Conservation (phyloP, 345 rosid species). For the Euphorbia peplus region DNA sequence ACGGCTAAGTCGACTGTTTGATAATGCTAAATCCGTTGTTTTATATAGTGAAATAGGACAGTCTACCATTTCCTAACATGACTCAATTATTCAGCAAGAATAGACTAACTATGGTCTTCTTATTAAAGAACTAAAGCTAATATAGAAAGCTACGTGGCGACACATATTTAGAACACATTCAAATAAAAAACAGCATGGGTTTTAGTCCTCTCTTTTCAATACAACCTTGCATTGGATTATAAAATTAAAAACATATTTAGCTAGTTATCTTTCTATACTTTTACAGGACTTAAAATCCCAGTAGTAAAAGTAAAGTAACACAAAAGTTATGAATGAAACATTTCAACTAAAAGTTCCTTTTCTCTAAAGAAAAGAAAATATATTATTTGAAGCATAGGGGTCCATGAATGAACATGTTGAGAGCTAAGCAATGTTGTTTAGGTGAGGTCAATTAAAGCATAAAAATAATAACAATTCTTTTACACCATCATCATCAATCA, state of each 20-base stretch:
- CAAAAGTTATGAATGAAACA: constrained; percentile 3
- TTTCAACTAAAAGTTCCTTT: neutral
- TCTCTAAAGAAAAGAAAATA: neutral
- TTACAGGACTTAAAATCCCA: neutral
- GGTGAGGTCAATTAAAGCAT: constrained; percentile 4
- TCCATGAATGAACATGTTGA: constrained; percentile 3
- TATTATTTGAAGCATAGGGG: constrained; percentile 6
- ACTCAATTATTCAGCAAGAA: no score
- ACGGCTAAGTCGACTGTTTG: no score
- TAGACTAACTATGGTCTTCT: no score
- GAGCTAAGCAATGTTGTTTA: neutral
- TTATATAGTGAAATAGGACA: no score
- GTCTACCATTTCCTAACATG: no score
- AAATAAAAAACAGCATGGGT: no score
- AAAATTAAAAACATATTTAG: neutral
- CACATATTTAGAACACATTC: no score
- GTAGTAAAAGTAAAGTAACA: neutral
- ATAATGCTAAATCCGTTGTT: no score
- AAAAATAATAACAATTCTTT: neutral
- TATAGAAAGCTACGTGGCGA: no score
- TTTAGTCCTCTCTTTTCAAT: neutral
- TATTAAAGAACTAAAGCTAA: no score
- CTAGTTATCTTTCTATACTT: neutral
- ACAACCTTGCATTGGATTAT: neutral
- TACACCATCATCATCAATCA: neutral